Percentiles rank a stretch among this genome's conserved stretches.
These are phyloP conservation scores for Morella rubra DNA, from an alignment of 306 rosid species.

Conservation along the genomic window DNA sequence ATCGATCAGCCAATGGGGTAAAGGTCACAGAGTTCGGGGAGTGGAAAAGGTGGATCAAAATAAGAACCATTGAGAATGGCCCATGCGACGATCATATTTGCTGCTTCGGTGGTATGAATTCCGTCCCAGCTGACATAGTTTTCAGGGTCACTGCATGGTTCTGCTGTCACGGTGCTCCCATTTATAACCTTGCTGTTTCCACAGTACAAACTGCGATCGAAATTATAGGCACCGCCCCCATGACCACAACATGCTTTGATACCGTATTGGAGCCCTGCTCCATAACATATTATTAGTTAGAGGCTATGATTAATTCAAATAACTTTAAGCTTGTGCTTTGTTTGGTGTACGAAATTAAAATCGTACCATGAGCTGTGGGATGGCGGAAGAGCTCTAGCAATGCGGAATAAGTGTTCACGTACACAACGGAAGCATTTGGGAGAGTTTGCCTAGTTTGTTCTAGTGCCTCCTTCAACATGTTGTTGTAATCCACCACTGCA, in stretches of 20 bases:
- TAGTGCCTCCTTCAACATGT: conserved; percentile 43
- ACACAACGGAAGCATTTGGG: conserved; percentile 52
- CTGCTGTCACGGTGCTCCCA: conserved; percentile 55
- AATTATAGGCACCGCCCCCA: conserved; percentile 79
- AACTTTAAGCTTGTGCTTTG: not conserved
- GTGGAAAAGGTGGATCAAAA: conserved; percentile 67
- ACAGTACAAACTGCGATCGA: conserved; percentile 51
- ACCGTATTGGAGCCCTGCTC: conserved; percentile 66
- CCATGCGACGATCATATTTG: conserved; percentile 62
- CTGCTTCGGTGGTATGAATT: conserved; percentile 88
- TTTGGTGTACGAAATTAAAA: not conserved
- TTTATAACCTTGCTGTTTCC: conserved; percentile 59
- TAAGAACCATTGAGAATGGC: conserved; percentile 78
- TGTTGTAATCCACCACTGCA: conserved; percentile 61
- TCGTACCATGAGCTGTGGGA: conserved; percentile 57
- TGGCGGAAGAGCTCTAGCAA: conserved; percentile 61
- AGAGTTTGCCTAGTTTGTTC: conserved; percentile 42
- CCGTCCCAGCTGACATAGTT: conserved; percentile 96
- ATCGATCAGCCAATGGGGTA: conserved; percentile 46
- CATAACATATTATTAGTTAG: not conserved
- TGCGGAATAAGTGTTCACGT: conserved; percentile 59
- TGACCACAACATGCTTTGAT: conserved; percentile 82
- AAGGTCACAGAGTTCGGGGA: conserved; percentile 55
- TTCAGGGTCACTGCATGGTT: conserved; percentile 67
- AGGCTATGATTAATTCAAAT: not conserved